phyloP scores from a whole-genome alignment of 345 rosid genomes.

The Citrus maxima region DNA sequence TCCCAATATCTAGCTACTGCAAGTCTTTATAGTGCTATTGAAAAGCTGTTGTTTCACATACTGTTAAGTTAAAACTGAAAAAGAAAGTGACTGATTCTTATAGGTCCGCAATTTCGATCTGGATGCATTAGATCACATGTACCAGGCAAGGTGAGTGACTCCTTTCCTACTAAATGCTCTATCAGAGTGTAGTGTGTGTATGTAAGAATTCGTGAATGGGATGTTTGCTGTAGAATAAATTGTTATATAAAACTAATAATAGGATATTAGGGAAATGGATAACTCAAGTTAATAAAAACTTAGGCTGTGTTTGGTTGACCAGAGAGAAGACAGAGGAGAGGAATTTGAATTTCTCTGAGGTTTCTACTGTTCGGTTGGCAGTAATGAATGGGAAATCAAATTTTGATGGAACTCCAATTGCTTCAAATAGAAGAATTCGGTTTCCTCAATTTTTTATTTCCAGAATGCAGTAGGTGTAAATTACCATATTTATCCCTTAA shows the following conservation, averaged over 20 bases:
- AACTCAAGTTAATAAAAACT: not conserved
- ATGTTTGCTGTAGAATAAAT: not conserved
- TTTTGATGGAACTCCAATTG: too few relatives aligned
- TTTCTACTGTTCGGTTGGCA: too few relatives aligned
- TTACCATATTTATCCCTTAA: too few relatives aligned
- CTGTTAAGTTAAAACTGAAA: slow-evolving; percentile 9
- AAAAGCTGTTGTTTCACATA: not conserved
- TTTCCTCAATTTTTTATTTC: too few relatives aligned
- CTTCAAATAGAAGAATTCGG: too few relatives aligned
- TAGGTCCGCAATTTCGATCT: slow-evolving; percentile 82
- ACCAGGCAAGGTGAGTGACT: slow-evolving; percentile 63
- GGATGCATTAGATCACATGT: slow-evolving; percentile 78
- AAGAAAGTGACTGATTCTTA: slow-evolving; percentile 12
- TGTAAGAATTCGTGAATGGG: not conserved
- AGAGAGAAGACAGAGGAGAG: too few relatives aligned
- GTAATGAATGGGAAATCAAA: too few relatives aligned
- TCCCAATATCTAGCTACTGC: not conserved
- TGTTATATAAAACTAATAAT: not conserved
- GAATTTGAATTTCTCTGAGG: too few relatives aligned
- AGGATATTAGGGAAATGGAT: not conserved
- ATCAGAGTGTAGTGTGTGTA: not conserved
- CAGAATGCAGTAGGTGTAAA: too few relatives aligned
- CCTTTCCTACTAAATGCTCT: not conserved
- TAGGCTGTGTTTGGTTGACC: too few relatives aligned
- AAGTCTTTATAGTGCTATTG: not conserved